These are phyloP conservation scores for Calonectria naviculata DNA, from an alignment of 2,329 filamentous ascomycete species.

Conservation along the genomic window DNA sequence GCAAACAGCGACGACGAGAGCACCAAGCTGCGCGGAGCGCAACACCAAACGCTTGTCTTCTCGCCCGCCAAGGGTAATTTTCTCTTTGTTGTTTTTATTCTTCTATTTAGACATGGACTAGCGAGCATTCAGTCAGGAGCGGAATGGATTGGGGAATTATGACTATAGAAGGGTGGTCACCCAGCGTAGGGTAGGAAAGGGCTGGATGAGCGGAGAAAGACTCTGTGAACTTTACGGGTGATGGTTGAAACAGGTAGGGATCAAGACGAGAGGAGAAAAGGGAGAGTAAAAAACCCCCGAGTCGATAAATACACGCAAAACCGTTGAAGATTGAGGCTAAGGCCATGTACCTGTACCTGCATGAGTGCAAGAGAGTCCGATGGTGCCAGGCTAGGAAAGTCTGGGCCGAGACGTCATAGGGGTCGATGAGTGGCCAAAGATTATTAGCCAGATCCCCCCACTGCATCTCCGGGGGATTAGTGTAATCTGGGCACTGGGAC, in stretches of 20 bases:
- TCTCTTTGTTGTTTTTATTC: slow-evolving; percentile 29
- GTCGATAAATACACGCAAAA: neutral
- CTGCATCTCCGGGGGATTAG: slow-evolving; percentile 13
- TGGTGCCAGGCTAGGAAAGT: neutral
- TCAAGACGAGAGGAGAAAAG: too few species aligned
- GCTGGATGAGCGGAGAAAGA: neutral
- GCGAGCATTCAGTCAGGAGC: slow-evolving; percentile 25
- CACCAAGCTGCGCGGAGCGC: slow-evolving; percentile 16
- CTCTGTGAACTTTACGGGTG: neutral
- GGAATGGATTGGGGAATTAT: slow-evolving; percentile 30
- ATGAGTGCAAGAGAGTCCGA: neutral
- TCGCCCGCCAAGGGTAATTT: slow-evolving; percentile 1
- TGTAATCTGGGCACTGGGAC: slow-evolving; percentile 17
- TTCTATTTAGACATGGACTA: slow-evolving; percentile 37
- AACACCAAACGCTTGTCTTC: slow-evolving; percentile 27
- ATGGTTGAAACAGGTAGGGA: neutral
- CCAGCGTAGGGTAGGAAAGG: slow-evolving; percentile 15
- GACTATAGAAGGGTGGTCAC: slow-evolving; percentile 38
- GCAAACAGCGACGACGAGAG: neutral
- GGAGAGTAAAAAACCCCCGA: neutral
- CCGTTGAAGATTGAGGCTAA: neutral
- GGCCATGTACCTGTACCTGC: neutral
- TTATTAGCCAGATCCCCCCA: slow-evolving; percentile 9
- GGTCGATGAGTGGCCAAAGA: neutral
- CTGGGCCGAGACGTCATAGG: neutral